Evolutionary conservation across 2,329 filamentous ascomycete genomes (phyloP), one percentile per base, ranked within the genome.

Genomic region (Aspergillus sp.): DNA sequence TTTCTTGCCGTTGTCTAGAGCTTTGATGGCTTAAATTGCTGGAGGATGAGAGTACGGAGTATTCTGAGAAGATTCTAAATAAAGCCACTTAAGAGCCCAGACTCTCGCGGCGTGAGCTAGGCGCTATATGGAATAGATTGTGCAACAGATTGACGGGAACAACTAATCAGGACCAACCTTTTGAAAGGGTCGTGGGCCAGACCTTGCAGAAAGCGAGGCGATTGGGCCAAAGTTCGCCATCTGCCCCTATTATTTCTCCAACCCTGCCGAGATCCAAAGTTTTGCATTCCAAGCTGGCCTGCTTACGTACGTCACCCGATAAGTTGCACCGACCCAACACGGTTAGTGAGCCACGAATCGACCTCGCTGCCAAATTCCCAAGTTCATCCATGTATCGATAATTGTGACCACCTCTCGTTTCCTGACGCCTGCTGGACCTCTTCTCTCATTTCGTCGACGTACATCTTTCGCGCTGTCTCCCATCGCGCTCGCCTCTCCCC

Each of bases 361-460:
- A 43, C 38, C 30, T 47, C 41, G 41, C 31, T 38, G 46, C 51
- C 25, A 46, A 49, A 23, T 54, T 54, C 57, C 51, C 25, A 46
- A 49, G 17, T 54, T 54, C 57, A 54, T 48, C 49, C 30, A 62
- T 58, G 55, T 54, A 43, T 62, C 55, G 15, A 45, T 55, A 43
- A 58, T 55, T 54, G 30, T 58, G 11, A 58, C n/a, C 45, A n/a
- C 50, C 54, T 57, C n/a, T 30, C 48, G 25, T 43, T 46, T 15
- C 43, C 30, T 41, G 34, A 41, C 34, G 34, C 15, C 34, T 13
- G 11, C 34, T 41, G 3, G 34, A 41, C 52, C 38, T 47, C 34
- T 48, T 22, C 41, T 17, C 28, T 22, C 41, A 6, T 41, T 50
- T 54, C 17, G 25, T 28, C 2, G 25, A 28, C 25, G 25, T 28